Evolutionary conservation across 768 basidiomycete genomes (phyloP).

Genomic region (Kwoniella dendrophila): DNA sequence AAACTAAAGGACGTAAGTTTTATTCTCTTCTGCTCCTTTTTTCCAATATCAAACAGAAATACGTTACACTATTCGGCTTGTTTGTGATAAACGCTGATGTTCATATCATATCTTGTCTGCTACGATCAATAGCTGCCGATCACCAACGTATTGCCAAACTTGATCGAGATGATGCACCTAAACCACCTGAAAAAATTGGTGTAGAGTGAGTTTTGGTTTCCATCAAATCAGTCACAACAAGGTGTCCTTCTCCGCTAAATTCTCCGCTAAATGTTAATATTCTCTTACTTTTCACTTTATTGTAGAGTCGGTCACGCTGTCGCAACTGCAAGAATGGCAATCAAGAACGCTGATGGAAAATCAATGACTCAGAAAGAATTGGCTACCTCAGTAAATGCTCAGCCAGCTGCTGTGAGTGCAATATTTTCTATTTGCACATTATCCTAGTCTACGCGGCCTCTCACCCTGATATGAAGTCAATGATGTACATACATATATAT

Average conservation of each 20-base stretch:
- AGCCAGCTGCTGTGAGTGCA: slow-evolving; percentile 62
- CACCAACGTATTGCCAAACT: slow-evolving; percentile 92
- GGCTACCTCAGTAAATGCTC: slow-evolving; percentile 90
- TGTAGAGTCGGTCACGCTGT: slow-evolving; percentile 66
- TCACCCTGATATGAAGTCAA: no score
- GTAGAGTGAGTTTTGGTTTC: slow-evolving; percentile 45
- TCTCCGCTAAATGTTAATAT: slow-evolving; percentile 61
- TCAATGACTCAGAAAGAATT: slow-evolving; percentile 83
- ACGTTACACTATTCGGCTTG: no score
- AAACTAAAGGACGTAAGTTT: slow-evolving; percentile 50
- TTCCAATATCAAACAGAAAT: no score
- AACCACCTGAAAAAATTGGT: slow-evolving; percentile 78
- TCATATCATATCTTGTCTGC: no score
- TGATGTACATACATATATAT: no score
- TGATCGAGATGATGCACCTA: slow-evolving; percentile 92
- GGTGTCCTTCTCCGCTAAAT: no score
- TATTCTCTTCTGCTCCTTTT: no score
- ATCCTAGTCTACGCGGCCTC: no score
- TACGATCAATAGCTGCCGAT: slow-evolving; percentile 85
- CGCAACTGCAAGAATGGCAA: slow-evolving; percentile 73
- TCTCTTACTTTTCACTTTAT: neutral
- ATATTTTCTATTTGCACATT: no score
- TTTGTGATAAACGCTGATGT: no score
- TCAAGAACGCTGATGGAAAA: slow-evolving; percentile 60
- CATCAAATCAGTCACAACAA: no score